Evolutionary conservation across 2,329 filamentous ascomycete species (phyloP).

Genomic region (Aspergillus pseudonomiae): DNA sequence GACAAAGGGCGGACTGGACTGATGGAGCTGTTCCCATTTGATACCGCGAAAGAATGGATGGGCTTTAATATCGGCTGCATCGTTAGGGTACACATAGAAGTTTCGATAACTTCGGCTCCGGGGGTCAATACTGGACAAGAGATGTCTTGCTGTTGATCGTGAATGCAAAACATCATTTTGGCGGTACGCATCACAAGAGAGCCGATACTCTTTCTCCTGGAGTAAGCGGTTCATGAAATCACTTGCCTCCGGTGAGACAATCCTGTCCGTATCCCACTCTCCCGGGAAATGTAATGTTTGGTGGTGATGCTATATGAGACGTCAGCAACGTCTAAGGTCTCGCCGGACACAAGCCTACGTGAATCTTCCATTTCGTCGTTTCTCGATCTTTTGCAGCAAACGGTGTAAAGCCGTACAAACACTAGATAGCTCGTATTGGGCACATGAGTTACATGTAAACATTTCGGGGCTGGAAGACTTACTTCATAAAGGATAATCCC

Average conservation of each 20-base stretch:
- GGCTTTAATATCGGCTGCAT: slow-evolving; percentile 84
- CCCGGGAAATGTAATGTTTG: slow-evolving; percentile 71
- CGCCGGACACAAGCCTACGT: slow-evolving; percentile 55
- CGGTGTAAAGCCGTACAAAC: slow-evolving; percentile 87
- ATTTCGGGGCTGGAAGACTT: slow-evolving; percentile 10
- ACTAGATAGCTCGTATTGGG: slow-evolving; percentile 49
- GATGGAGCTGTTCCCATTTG: slow-evolving; percentile 75
- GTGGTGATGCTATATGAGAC: slow-evolving; percentile 65
- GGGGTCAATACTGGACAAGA: slow-evolving; percentile 34
- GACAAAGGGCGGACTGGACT: slow-evolving; percentile 74
- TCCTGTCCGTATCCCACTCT: slow-evolving; percentile 53
- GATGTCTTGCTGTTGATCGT: slow-evolving; percentile 32
- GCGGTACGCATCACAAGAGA: slow-evolving; percentile 76
- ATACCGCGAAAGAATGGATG: slow-evolving; percentile 85
- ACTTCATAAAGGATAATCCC: slow-evolving; percentile 90
- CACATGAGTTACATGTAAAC: neutral
- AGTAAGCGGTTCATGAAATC: slow-evolving; percentile 75
- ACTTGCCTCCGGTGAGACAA: slow-evolving; percentile 71
- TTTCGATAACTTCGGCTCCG: slow-evolving; percentile 48
- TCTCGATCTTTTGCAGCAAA: slow-evolving; percentile 82
- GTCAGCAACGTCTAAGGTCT: slow-evolving; percentile 10
- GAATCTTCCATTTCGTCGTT: slow-evolving; percentile 82
- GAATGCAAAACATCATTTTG: slow-evolving; percentile 60
- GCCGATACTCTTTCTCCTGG: slow-evolving; percentile 71
- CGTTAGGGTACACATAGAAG: slow-evolving; percentile 76